These are phyloP conservation scores for Cercophora newfieldiana DNA, from an alignment of 495 filamentous ascomycete species.

Conservation along the genomic window DNA sequence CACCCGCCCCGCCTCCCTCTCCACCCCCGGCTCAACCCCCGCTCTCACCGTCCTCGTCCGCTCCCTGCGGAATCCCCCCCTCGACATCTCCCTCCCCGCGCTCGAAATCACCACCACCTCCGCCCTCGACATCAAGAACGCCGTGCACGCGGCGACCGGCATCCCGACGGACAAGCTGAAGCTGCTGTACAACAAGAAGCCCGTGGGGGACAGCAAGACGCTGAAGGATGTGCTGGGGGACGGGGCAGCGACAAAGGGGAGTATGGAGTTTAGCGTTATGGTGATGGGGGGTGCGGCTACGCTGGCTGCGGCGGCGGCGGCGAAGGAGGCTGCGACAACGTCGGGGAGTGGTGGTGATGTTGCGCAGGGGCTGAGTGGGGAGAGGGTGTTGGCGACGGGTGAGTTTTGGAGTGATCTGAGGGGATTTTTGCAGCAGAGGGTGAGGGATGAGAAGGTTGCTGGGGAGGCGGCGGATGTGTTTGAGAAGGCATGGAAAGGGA, in stretches of 20 bases:
- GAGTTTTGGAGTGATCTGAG: constrained; percentile 88
- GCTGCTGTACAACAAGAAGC: constrained; percentile 80
- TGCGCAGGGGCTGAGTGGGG: constrained; percentile 33
- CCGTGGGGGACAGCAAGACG: constrained; percentile 67
- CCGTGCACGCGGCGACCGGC: constrained; percentile 52
- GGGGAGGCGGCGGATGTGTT: constrained; percentile 66
- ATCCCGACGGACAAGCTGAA: constrained; percentile 71
- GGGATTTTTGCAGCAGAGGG: constrained; percentile 73
- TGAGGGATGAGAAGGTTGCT: constrained; percentile 70
- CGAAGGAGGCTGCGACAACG: constrained; percentile 1
- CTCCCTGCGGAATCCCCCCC: constrained; percentile 69
- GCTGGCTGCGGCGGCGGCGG: constrained; percentile 23
- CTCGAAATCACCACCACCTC: constrained; percentile 58
- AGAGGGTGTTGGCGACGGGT: constrained; percentile 60
- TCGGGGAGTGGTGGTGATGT: constrained; percentile 23
- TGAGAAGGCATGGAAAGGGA: constrained; percentile 62
- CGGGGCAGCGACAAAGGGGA: constrained; percentile 26
- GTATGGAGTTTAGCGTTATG: constrained; percentile 80
- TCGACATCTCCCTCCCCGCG: constrained; percentile 60
- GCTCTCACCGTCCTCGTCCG: constrained; percentile 63
- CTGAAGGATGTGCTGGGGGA: constrained; percentile 53
- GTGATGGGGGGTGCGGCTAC: constrained; percentile 63
- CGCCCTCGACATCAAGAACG: constrained; percentile 70
- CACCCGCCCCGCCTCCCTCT: constrained; percentile 29
- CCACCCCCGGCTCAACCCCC: constrained; percentile 42